phyloP scores from a whole-genome alignment of 345 rosid genomes.

The Passiflora organensis region DNA sequence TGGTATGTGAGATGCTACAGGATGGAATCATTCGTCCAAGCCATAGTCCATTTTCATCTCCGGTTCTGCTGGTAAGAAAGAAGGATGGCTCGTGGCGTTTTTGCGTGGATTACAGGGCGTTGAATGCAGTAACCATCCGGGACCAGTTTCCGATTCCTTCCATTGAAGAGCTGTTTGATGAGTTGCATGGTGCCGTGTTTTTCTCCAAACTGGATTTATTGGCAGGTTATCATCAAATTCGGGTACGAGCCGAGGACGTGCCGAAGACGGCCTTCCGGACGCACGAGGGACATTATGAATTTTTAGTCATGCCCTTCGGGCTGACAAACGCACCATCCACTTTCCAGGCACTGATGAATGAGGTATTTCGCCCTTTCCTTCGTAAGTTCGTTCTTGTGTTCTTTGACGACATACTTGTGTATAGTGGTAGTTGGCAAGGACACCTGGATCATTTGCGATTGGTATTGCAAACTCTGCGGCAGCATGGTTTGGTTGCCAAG shows the following conservation, averaged over 20 bases:
- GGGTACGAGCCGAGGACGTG: neutral
- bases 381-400: neutral
- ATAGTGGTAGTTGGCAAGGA: fast-evolving
- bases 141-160: neutral
- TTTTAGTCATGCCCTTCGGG: neutral
- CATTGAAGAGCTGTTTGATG: neutral
- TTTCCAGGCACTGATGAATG: neutral
- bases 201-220: neutral
- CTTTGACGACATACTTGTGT: neutral
- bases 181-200: neutral
- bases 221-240: neutral
- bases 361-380: neutral
- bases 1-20: neutral
- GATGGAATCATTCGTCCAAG: neutral
- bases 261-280: neutral
- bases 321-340: neutral
- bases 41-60: neutral
- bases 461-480: neutral
- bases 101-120: neutral
- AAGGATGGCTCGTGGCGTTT: neutral
- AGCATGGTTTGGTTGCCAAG: neutral
- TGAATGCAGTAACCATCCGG: neutral
- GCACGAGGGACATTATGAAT: neutral
- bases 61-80: neutral
- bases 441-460: neutral